phyloP scores from a whole-genome alignment of 2,329 filamentous ascomycete genomes.

The Pyrenophora seminiperda region DNA sequence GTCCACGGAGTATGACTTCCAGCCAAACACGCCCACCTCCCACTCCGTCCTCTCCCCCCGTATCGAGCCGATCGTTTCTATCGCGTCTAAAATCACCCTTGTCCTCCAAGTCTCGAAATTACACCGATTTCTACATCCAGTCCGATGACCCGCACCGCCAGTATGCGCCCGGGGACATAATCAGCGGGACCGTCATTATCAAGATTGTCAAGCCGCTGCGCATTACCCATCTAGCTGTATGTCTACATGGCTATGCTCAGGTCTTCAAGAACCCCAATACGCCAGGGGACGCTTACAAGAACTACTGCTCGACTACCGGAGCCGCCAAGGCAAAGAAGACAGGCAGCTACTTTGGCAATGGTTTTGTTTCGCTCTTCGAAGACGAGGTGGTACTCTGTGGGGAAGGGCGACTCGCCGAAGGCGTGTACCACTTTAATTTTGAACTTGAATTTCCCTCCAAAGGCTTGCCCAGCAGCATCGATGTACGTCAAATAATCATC shows the following conservation, averaged over 20 bases:
- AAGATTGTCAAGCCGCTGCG: conserved; percentile 74
- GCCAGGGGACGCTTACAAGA: conserved; percentile 59
- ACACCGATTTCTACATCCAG: conserved; percentile 78
- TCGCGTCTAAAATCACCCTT: conserved; percentile 63
- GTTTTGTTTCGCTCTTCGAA: conserved; percentile 79
- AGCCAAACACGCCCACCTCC: conserved; percentile 41
- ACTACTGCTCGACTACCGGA: conserved; percentile 56
- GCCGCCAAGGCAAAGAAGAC: conserved; percentile 59
- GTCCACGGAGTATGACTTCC: conserved; percentile 48
- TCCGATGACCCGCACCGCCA: conserved; percentile 78
- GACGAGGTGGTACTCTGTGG: conserved; percentile 81
- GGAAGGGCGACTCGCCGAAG: conserved; percentile 74
- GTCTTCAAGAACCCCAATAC: conserved; percentile 74
- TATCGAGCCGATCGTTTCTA: conserved; percentile 49
- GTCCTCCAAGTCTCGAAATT: conserved; percentile 63
- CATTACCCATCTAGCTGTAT: conserved; percentile 79
- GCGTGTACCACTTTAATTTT: conserved; percentile 80
- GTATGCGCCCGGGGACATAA: conserved; percentile 75
- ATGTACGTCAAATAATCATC: conserved; percentile 63
- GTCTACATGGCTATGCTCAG: conserved; percentile 77
- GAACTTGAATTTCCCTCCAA: conserved; percentile 72
- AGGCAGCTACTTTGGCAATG: conserved; percentile 71
- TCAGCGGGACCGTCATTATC: conserved; percentile 73
- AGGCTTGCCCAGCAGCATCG: conserved; percentile 86
- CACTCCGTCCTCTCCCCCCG: conserved; percentile 33